Base-by-base conservation (phyloP, 352 stramenopile species). In the Globisporangium lucens region DNA sequence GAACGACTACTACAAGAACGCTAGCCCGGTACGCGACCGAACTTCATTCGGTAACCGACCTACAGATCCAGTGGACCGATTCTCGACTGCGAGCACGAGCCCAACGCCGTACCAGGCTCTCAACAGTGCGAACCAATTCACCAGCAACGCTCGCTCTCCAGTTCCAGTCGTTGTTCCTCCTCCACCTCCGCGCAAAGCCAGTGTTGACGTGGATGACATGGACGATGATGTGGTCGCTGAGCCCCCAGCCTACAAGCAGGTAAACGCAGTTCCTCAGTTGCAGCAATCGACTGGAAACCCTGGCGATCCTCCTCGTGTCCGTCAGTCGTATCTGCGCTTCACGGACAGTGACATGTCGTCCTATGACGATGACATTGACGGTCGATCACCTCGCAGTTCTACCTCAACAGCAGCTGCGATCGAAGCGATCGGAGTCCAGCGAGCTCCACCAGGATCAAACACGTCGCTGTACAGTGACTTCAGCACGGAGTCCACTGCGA, bases 381-480 rank as follows among this genome's bases (percentile, higher is more conserved):
- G 60, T 13, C 61, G 60, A 15, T 67, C 66, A 5, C 60, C 66
- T 56, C 60, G 33, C n/a, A 67, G 51, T 20, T 61, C 62, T 4
- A 29, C 33, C 29, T 38, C 62, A 0, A 17, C 17, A 9, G 46
- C 30, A n/a, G 55, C 58, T 46, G 36, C 61, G 65, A 33, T 61
- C 68, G 56, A 33, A 15, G 36, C 58, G 66, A 29, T 66, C 68
- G 56, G 56, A 29, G 33, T 20, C 20, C 36, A 68, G 66, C 63
- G 77, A 61, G 67, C 72, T 58, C 64, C 71, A 56, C 64, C 75
- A 77, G 43, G 55, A 35, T 85, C 79, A 10, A 85, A 76, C 52
- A 82, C 83, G 52, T 87, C 79, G 35, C 74, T 79, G 27, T 61
- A 67, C 24, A 78, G 69, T 5, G 65, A 77, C 67, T 83, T 82